Evolutionary conservation across 1,139 yeast species (phyloP), one percentile per base, ranked within the genome.

Genomic region (Scheffersomyces segobiensis): DNA sequence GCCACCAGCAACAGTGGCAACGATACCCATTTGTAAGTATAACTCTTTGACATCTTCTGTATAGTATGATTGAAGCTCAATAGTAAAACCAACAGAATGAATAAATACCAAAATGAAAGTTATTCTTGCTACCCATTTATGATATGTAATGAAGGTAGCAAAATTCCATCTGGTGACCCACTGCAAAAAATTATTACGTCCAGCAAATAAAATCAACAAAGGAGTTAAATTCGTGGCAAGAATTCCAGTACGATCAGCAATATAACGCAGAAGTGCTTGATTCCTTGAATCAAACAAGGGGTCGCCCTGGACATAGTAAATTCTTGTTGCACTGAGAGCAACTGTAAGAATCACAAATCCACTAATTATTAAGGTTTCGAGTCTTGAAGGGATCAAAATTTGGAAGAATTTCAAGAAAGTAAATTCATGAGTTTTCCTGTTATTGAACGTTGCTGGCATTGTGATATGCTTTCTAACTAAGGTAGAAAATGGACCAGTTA

Each of bases 51-150:
- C 61, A 19, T 57, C 57, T 18, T 53, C 58, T 46, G 52, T 55
- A 54, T 48, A 55, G 18, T 39, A 51, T 17, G 19, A 49, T 49
- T 18, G 55, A 39, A 46, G 46, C 55, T 53, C 42, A 5, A 48
- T 48, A 7, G 50, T 74, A 71, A 74, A 80, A 59, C 86, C 77
- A 53, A 75, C 72, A 21, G 80, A 76, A 58, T 76, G 80, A 21
- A 73, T 66, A 32, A 67, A 59, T 2, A 71, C 69, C 50, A 69
- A 70, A 32, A 63, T 55, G 60, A 70, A 68, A 54, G 66, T 69
- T 14, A 65, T 66, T 55, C 80, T 68, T 2, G 76, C 73, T 5
- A 73, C 65, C 75, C 78, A 76, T 55, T 77, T 68, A 56, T 76
- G 80, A 55, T 63, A 75, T 8, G 70, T 57, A 47, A 74, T 65